phyloP scores from a whole-genome alignment of 169 alveolate genomes.

The Besnoitia besnoiti region DNA sequence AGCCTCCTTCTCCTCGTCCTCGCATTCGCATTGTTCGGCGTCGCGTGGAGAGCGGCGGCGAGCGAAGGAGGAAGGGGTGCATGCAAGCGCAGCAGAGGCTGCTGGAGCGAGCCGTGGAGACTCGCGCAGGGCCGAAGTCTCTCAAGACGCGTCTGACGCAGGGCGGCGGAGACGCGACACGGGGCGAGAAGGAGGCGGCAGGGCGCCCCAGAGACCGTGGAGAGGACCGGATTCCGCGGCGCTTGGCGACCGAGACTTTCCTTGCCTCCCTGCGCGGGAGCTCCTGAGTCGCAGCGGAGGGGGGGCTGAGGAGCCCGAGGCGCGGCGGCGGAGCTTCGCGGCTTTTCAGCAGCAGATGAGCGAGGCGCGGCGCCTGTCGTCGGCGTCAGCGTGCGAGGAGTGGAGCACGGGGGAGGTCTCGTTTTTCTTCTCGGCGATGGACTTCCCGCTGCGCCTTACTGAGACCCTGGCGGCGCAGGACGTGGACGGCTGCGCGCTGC shows the following conservation, averaged over 20 bases:
- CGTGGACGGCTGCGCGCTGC: conserved; percentile 74
- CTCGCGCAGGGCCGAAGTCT: too few species aligned
- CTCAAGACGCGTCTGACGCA: too few species aligned
- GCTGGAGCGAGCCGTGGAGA: too few species aligned
- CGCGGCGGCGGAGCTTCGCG: neutral
- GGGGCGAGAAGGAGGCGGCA: neutral
- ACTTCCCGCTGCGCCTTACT: conserved; percentile 48
- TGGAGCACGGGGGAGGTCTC: conserved; percentile 72
- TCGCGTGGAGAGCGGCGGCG: too few species aligned
- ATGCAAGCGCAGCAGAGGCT: too few species aligned
- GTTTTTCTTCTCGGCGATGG: conserved; percentile 67
- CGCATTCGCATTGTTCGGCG: too few species aligned
- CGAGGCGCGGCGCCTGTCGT: conserved; percentile 21
- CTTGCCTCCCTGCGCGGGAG: too few species aligned
- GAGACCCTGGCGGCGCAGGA: conserved; percentile 61
- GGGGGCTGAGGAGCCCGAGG: neutral
- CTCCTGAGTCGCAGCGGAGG: too few species aligned
- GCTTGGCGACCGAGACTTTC: too few species aligned
- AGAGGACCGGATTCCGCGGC: too few species aligned
- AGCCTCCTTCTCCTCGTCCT: too few species aligned
- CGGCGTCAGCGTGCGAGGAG: conserved; percentile 69
- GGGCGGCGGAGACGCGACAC: neutral
- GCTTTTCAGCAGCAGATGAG: neutral
- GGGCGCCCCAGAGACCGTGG: neutral
- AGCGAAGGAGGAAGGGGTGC: too few species aligned